A percentile compares a stretch with the other conserved stretches of the same genome.
Evolutionary conservation across 768 basidiomycete genomes (phyloP).

Genomic region (Pisolithus orientalis): DNA sequence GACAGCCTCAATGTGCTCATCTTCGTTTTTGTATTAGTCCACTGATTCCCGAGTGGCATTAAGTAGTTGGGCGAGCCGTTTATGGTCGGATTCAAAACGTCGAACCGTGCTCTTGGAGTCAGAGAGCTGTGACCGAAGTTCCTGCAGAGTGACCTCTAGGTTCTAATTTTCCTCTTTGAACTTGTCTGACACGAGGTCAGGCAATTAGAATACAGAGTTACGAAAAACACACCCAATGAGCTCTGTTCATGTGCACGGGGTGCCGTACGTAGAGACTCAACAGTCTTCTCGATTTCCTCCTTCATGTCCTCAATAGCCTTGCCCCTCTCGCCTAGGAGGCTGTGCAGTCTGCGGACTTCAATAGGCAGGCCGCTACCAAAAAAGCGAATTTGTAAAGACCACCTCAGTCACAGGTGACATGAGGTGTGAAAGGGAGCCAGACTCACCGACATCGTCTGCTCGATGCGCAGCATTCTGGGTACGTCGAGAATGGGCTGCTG

Average conservation of each 20-base stretch:
- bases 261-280: constrained; percentile 67
- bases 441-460: constrained; percentile 82
- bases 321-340: constrained; percentile 85
- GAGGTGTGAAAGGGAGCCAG: constrained; percentile 7
- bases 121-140: constrained; percentile 63
- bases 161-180: constrained; percentile 99
- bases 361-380: constrained; percentile 85
- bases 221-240: constrained; percentile 46
- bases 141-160: constrained; percentile 88
- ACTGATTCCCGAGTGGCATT: constrained; percentile 66
- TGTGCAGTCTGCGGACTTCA: constrained; percentile 88
- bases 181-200: constrained; percentile 50
- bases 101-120: constrained; percentile 59
- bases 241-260: constrained; percentile 76
- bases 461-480: constrained; percentile 90
- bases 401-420: constrained; percentile 10
- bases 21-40: constrained; percentile 85
- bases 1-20: constrained; percentile 57
- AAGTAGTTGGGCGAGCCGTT: constrained; percentile 72
- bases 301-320: constrained; percentile 90
- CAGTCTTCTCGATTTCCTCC: constrained; percentile 81
- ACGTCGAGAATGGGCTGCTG: constrained; percentile 81
- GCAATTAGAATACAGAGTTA: background rate
- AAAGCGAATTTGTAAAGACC: constrained; percentile 76
- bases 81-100: constrained; percentile 77